Base-by-base conservation (phyloP, 139 green algal species). In the Gonium pectorale region DNA sequence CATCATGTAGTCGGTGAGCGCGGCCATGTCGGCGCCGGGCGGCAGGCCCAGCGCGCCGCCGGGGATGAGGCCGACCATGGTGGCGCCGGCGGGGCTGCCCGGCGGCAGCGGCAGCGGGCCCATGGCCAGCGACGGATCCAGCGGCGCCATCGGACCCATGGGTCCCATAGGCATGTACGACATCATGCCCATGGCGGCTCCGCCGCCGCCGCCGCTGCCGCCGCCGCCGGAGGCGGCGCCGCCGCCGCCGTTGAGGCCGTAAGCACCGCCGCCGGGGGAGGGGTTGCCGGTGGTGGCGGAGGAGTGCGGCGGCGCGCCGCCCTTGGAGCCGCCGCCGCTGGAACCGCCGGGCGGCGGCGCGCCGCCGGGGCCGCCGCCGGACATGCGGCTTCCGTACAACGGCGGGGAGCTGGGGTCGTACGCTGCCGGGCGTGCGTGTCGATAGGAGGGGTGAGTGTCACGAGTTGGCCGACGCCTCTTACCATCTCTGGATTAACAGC, bases 91-190 rank as follows among this genome's bases (percentile, higher is more conserved):
- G 59, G 73, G 75, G 29, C 75, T 82, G 62, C 60, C 60, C 21
- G 77, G 77, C n/a, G 62, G 60, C 41, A 83, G 60, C 37, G 77
- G 60, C 77, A 83, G 77, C 15, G 75, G 75, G 29, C n/a, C 52
- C 75, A 82, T 82, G 56, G 5, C 59, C 59, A 71, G 29, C 17
- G 29, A 24, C 15, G 75, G 59, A 40, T 60, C 75, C 75, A 82
- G 31, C 17, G 75, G 59, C 3, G 21, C 59, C 59, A 71, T 71
- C 19, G 59, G 75, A 29, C 75, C 75, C 75, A 82, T 82, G 29
- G 40, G n/a, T 19, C 59, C 59, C 54, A 69, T 54, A 5, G 70
- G 46, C 70, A 79, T 66, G 46, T 79, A 79, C 70, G 70, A 54
- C 70, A 79, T 79, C 68, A 77, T 77, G 49, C 71, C 46, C n/a